Percentiles rank a stretch among this genome's conserved stretches.
Evolutionary conservation across 331 rosid genomes (phyloP).

Genomic region (Malus hybrid): DNA sequence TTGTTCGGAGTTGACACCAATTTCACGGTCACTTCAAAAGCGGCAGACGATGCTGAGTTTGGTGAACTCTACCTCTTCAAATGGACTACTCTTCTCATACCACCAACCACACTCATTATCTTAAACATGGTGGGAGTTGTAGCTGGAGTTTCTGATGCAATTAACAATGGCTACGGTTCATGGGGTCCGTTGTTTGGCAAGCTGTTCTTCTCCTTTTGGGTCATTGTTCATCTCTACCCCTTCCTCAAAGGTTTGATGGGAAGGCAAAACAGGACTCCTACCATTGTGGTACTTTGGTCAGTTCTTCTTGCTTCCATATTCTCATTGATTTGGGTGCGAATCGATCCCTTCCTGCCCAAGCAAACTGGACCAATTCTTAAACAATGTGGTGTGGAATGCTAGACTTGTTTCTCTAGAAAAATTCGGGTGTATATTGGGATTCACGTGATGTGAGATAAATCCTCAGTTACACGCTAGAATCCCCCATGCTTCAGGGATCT

Average conservation of each 20-base stretch:
- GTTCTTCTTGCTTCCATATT: slow-evolving; percentile 66
- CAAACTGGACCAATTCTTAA: slow-evolving; percentile 75
- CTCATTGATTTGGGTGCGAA: slow-evolving; percentile 86
- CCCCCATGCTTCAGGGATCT: not conserved
- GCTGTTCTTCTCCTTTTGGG: slow-evolving; percentile 87
- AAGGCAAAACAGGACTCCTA: slow-evolving; percentile 89
- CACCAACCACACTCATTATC: too few species aligned
- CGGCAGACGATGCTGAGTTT: too few species aligned
- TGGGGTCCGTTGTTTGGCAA: slow-evolving; percentile 92
- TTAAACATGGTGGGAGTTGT: too few species aligned
- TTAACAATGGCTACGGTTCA: slow-evolving; percentile 77
- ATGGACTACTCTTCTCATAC: too few species aligned
- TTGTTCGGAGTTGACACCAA: too few species aligned
- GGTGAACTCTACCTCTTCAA: too few species aligned
- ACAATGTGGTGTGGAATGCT: slow-evolving; percentile 91
- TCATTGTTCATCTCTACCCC: slow-evolving; percentile 83
- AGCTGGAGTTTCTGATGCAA: slow-evolving; percentile 56
- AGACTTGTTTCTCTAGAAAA: not conserved
- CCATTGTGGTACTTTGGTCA: slow-evolving; percentile 87
- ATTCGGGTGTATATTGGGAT: not conserved
- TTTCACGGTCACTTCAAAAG: too few species aligned
- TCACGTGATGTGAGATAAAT: too few species aligned
- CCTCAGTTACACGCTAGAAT: not conserved
- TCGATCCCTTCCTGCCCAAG: slow-evolving; percentile 91
- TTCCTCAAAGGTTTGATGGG: slow-evolving; percentile 96